Evolutionary conservation across 768 basidiomycete species (phyloP).

Genomic region (Podaxis pistillaris): DNA sequence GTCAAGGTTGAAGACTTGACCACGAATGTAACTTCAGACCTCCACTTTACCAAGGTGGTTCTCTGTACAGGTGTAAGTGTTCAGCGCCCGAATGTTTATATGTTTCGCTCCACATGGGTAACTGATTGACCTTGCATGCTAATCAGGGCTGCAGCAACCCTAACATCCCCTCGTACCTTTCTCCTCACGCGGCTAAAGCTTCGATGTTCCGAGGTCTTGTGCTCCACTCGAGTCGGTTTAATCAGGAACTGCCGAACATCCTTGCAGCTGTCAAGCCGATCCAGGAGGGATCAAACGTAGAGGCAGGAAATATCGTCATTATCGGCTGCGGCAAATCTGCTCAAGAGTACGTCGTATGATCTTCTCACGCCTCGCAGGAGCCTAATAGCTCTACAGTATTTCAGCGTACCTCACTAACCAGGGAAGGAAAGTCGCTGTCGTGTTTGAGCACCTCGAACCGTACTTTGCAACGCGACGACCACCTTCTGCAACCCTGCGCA

Average conservation of each 20-base stretch:
- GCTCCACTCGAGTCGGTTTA: slow-evolving; percentile 52
- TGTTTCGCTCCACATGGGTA: neutral
- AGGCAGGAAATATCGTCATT: slow-evolving; percentile 36
- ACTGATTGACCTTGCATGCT: neutral
- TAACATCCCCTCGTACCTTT: slow-evolving; percentile 40
- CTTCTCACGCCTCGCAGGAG: neutral
- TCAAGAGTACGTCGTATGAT: slow-evolving; percentile 42
- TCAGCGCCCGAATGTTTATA: neutral
- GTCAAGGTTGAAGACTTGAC: slow-evolving; percentile 37
- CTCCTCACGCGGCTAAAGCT: slow-evolving; percentile 31
- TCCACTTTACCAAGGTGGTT: slow-evolving; percentile 7
- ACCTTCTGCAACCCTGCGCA: slow-evolving; percentile 53
- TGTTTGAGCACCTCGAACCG: slow-evolving; percentile 51
- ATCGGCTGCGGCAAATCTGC: slow-evolving; percentile 68
- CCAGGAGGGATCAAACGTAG: slow-evolving; percentile 11
- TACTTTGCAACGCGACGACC: slow-evolving; percentile 45
- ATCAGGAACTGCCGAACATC: slow-evolving; percentile 38
- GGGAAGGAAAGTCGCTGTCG: slow-evolving; percentile 44
- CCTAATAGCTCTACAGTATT: slow-evolving; percentile 32
- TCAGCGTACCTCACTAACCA: slow-evolving; percentile 50
- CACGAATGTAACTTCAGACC: slow-evolving; percentile 8
- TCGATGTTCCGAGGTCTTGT: slow-evolving; percentile 45
- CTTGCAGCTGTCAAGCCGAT: slow-evolving; percentile 27
- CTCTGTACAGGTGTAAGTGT: slow-evolving; percentile 21
- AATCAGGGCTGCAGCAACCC: slow-evolving; percentile 57